phyloP scores from a whole-genome alignment of 2,329 filamentous ascomycete species.

The Aureobasidium sp. region DNA sequence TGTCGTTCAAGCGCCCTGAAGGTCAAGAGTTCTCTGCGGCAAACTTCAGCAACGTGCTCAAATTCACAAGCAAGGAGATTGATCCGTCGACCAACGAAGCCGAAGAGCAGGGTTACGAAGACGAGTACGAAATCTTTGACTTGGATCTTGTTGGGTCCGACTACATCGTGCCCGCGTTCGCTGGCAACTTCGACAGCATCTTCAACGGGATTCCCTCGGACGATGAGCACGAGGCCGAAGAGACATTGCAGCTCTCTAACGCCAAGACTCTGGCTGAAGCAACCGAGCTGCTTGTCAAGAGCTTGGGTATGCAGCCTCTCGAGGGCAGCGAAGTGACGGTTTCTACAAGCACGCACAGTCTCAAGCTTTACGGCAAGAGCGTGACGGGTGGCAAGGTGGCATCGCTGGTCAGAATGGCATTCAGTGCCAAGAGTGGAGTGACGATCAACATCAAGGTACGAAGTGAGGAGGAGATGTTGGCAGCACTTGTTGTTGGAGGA shows the following conservation, averaged over 20 bases:
- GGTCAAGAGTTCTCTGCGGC: slow-evolving; percentile 68
- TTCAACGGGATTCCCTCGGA: slow-evolving; percentile 75
- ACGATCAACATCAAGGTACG: slow-evolving; percentile 92
- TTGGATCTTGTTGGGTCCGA: slow-evolving; percentile 86
- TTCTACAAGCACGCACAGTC: slow-evolving; percentile 80
- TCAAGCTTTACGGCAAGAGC: slow-evolving; percentile 95
- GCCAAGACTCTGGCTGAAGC: slow-evolving; percentile 95
- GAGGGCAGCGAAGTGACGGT: slow-evolving; percentile 89
- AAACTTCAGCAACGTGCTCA: slow-evolving; percentile 84
- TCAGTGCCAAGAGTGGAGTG: slow-evolving; percentile 82
- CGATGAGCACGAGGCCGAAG: slow-evolving; percentile 79
- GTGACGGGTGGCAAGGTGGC: slow-evolving; percentile 84
- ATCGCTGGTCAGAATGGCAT: slow-evolving; percentile 84
- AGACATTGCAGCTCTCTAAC: slow-evolving; percentile 79
- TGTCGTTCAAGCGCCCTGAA: slow-evolving; percentile 82
- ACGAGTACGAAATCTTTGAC: slow-evolving; percentile 95
- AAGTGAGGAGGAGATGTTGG: slow-evolving; percentile 87
- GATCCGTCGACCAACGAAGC: slow-evolving; percentile 89
- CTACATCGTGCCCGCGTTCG: slow-evolving; percentile 88
- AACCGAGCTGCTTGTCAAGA: slow-evolving; percentile 79
- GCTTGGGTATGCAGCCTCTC: slow-evolving; percentile 82
- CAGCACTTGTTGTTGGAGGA: slow-evolving; percentile 72
- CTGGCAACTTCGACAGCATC: slow-evolving; percentile 87
- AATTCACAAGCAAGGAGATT: slow-evolving; percentile 97
- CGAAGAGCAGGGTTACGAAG: slow-evolving; percentile 87